phyloP scores from a whole-genome alignment of 768 basidiomycete genomes.

The Trametes villosa region DNA sequence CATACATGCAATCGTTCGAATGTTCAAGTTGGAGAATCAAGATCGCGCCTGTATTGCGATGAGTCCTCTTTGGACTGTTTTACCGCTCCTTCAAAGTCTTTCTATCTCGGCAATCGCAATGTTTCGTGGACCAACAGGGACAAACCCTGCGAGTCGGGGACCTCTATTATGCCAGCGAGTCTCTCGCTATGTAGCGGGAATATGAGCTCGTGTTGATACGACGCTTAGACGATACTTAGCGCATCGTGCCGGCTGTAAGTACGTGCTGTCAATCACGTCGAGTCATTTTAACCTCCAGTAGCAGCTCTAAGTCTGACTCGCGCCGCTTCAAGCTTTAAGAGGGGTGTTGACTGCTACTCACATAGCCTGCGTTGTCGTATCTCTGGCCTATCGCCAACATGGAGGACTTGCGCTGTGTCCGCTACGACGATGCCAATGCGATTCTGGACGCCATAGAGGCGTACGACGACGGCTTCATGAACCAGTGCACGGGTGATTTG shows the following conservation, averaged over 20 bases:
- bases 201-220: no score
- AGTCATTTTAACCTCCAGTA: neutral
- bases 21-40: no score
- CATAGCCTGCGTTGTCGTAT: neutral
- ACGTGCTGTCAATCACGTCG: neutral
- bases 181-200: no score
- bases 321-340: neutral
- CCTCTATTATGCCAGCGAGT: no score
- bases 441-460: slow-evolving; percentile 12
- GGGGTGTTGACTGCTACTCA: no score
- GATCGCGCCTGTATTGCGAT: no score
- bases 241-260: neutral
- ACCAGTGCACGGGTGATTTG: slow-evolving; percentile 10
- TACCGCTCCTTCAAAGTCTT: no score
- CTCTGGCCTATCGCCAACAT: neutral
- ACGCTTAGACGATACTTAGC: neutral
- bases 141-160: no score
- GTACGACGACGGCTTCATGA: slow-evolving; percentile 24
- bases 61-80: no score
- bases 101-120: no score
- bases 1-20: no score
- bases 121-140: no score
- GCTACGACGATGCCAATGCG: slow-evolving; percentile 3
- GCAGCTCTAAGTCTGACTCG: neutral
- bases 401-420: slow-evolving; percentile 11